A percentile compares a stretch with the other conserved stretches of the same genome.
Conservation (phyloP, 306 rosid species). For the Lupinus albus region DNA sequence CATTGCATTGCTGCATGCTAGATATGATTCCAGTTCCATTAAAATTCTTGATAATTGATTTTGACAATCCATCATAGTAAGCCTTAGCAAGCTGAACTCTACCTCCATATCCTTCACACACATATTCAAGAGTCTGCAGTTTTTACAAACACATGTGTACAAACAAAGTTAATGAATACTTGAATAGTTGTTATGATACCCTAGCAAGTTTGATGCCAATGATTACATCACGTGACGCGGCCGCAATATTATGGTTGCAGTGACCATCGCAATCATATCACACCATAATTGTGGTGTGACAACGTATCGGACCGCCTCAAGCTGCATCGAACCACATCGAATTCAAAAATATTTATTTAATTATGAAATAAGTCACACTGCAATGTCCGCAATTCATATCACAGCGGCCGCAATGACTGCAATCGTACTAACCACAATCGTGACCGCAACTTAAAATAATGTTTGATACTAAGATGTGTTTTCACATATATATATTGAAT, state of each 20-base stretch:
- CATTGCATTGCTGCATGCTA: conserved; percentile 97
- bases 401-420: too few relatives aligned
- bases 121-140: conserved; percentile 67
- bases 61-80: conserved; percentile 64
- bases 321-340: too few relatives aligned
- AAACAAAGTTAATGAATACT: not conserved
- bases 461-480: not conserved
- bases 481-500: not conserved
- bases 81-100: conserved; percentile 81
- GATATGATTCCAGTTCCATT: conserved; percentile 77
- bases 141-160: not conserved
- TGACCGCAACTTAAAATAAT: too few relatives aligned
- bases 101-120: conserved; percentile 75
- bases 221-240: too few relatives aligned
- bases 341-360: too few relatives aligned
- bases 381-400: too few relatives aligned
- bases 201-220: not conserved
- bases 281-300: too few relatives aligned
- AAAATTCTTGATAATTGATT: conserved; percentile 71
- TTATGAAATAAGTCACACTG: too few relatives aligned
- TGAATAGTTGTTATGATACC: not conserved
- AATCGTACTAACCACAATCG: too few relatives aligned
- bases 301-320: too few relatives aligned
- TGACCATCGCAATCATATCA: too few relatives aligned
- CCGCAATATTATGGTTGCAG: too few relatives aligned